These are phyloP conservation scores for Aspergillus melleus DNA, from an alignment of 2,329 filamentous ascomycete species.

Conservation along the genomic window DNA sequence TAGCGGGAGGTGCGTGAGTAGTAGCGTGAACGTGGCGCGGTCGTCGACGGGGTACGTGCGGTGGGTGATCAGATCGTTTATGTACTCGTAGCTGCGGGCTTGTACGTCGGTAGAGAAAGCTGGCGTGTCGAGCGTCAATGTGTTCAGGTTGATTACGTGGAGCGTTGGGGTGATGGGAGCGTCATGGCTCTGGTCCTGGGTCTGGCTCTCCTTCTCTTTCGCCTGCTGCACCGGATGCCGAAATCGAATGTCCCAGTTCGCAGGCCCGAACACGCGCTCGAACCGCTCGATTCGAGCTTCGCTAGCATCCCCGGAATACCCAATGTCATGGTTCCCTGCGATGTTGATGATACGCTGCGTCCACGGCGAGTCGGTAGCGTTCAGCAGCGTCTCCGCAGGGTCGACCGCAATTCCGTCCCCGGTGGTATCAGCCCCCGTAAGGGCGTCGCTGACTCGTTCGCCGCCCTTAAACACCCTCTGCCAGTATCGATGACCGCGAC, in stretches of 20 bases:
- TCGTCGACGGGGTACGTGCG: constrained; percentile 61
- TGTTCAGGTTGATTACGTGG: constrained; percentile 82
- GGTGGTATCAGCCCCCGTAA: constrained; percentile 33
- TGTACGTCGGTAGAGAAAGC: constrained; percentile 68
- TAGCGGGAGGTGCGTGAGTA: constrained; percentile 89
- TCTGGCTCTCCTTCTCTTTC: background rate
- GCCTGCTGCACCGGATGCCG: constrained; percentile 46
- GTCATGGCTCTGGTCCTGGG: background rate
- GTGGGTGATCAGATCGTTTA: constrained; percentile 59
- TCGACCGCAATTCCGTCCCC: constrained; percentile 50
- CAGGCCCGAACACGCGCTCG: constrained; percentile 78
- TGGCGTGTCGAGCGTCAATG: constrained; percentile 89
- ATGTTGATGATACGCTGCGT: constrained; percentile 79
- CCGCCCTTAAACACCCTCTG: constrained; percentile 71
- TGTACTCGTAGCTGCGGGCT: constrained; percentile 72
- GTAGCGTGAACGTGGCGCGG: constrained; percentile 69
- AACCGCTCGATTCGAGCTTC: constrained; percentile 75
- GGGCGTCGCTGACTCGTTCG: constrained; percentile 58
- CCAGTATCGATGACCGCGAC: constrained; percentile 76
- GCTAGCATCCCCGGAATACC: constrained; percentile 89
- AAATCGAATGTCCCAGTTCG: constrained; percentile 88
- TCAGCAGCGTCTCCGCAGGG: constrained; percentile 25
- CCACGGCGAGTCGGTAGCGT: constrained; percentile 58
- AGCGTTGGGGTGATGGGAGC: constrained; percentile 56
- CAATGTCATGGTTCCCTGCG: constrained; percentile 93